phyloP scores from a whole-genome alignment of 2,329 filamentous ascomycete genomes.

The Cadophora gregata region DNA sequence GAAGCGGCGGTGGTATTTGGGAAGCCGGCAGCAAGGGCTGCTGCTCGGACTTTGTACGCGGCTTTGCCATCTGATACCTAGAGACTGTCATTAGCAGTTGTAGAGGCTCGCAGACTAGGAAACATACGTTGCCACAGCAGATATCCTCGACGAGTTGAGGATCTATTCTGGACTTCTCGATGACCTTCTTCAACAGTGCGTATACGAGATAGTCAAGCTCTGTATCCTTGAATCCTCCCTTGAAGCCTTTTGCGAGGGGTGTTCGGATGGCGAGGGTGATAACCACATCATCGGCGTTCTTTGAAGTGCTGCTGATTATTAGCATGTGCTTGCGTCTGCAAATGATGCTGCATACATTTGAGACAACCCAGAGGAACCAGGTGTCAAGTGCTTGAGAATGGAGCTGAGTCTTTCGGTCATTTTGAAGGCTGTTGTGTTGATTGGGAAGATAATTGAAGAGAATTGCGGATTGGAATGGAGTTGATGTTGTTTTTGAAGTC shows the following conservation, averaged over 20 bases:
- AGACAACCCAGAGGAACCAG: slow-evolving; percentile 72
- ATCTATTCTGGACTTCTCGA: slow-evolving; percentile 76
- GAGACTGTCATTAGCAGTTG: not conserved
- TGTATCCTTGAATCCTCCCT: slow-evolving; percentile 96
- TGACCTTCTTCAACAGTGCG: slow-evolving; percentile 78
- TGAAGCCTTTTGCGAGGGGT: slow-evolving; percentile 84
- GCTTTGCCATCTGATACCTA: slow-evolving; percentile 85
- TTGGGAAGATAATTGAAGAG: not conserved
- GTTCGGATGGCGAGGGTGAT: slow-evolving; percentile 93
- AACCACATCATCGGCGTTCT: slow-evolving; percentile 95
- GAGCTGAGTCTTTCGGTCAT: slow-evolving; percentile 91
- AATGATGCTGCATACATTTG: slow-evolving; percentile 70
- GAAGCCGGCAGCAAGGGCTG: slow-evolving; percentile 88
- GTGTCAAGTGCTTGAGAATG: slow-evolving; percentile 85
- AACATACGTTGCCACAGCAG: slow-evolving; percentile 83
- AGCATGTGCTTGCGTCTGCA: slow-evolving; percentile 33
- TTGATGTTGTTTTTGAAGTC: slow-evolving; percentile 7
- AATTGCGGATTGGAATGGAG: slow-evolving; percentile 1
- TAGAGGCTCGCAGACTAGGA: slow-evolving; percentile 17
- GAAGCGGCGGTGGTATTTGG: slow-evolving; percentile 86
- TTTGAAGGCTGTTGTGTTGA: slow-evolving; percentile 40
- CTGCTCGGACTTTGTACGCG: slow-evolving; percentile 88
- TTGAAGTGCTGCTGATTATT: slow-evolving; percentile 69
- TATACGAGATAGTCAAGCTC: slow-evolving; percentile 86
- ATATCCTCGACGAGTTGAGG: slow-evolving; percentile 87